These are phyloP conservation scores for Rutstroemia sp. DNA, from an alignment of 2,329 filamentous ascomycete species.

Conservation along the genomic window DNA sequence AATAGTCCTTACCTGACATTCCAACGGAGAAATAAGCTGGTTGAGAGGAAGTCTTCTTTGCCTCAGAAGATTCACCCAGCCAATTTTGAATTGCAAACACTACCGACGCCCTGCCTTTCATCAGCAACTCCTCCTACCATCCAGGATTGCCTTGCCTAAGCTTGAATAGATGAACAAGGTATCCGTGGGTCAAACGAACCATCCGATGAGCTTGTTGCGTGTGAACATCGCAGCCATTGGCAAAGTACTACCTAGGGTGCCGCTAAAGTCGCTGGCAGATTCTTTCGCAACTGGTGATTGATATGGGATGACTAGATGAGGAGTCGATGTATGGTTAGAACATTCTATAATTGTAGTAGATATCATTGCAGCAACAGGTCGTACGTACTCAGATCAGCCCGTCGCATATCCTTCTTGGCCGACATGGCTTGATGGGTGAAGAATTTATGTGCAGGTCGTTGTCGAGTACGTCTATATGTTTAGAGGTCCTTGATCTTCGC, in stretches of 20 bases:
- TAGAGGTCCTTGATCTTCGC: no score
- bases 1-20: conserved; percentile 56
- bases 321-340: conserved; percentile 2
- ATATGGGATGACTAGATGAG: conserved; percentile 73
- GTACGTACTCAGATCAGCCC: conserved; percentile 61
- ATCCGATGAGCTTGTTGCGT: conserved; percentile 72
- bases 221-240: conserved; percentile 97
- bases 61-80: conserved; percentile 66
- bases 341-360: no score
- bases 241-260: conserved; percentile 67
- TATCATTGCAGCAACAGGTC: not conserved
- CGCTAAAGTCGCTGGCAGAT: conserved; percentile 59
- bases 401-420: conserved; percentile 61
- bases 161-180: not conserved
- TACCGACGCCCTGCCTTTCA: conserved; percentile 55
- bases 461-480: not conserved
- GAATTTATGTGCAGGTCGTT: not conserved
- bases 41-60: conserved; percentile 56
- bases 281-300: conserved; percentile 64
- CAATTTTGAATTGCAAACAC: conserved; percentile 69
- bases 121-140: conserved; percentile 7
- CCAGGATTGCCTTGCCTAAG: no score
- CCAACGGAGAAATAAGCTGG: conserved; percentile 68
- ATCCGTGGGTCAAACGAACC: conserved; percentile 35
- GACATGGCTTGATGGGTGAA: conserved; percentile 41